Conservation (phyloP, 2,329 filamentous ascomycete genomes). For the Penicillium corylophilum region DNA sequence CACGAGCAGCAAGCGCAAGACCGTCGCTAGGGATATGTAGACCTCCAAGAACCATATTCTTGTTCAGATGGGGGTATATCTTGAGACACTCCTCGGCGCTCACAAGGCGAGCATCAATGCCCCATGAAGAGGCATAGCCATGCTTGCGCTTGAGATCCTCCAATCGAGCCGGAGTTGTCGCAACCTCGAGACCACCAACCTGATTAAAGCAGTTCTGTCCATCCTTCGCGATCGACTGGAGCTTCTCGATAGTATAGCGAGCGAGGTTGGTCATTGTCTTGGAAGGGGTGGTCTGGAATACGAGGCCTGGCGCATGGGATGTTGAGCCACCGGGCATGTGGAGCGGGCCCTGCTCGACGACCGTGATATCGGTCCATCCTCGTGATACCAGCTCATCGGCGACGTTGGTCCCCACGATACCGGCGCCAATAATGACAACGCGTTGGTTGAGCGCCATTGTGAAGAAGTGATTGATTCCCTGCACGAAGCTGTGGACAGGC, state of each 20-base stretch:
- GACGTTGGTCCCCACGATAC: constrained; percentile 64
- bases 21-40: constrained; percentile 62
- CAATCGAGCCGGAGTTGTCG: constrained; percentile 58
- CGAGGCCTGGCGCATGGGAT: constrained; percentile 63
- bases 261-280: constrained; percentile 56
- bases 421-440: constrained; percentile 62
- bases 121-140: constrained; percentile 62
- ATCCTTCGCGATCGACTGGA: constrained; percentile 53
- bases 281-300: constrained; percentile 59
- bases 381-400: constrained; percentile 63
- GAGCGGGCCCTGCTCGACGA: constrained; percentile 64
- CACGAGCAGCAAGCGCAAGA: constrained; percentile 60
- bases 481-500: constrained; percentile 2
- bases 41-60: constrained; percentile 56
- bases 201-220: constrained; percentile 59
- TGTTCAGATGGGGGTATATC: constrained; percentile 57
- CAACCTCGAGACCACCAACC: constrained; percentile 62
- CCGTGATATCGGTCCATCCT: constrained; percentile 64
- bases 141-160: constrained; percentile 63
- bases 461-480: constrained; percentile 4
- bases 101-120: constrained; percentile 56
- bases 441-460: constrained; percentile 41
- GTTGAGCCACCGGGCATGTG: constrained; percentile 64
- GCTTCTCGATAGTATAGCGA: constrained; percentile 61
- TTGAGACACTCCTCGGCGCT: constrained; percentile 53